Base-by-base conservation (phyloP, 768 basidiomycete genomes). In the Cantharellus anzutake region DNA sequence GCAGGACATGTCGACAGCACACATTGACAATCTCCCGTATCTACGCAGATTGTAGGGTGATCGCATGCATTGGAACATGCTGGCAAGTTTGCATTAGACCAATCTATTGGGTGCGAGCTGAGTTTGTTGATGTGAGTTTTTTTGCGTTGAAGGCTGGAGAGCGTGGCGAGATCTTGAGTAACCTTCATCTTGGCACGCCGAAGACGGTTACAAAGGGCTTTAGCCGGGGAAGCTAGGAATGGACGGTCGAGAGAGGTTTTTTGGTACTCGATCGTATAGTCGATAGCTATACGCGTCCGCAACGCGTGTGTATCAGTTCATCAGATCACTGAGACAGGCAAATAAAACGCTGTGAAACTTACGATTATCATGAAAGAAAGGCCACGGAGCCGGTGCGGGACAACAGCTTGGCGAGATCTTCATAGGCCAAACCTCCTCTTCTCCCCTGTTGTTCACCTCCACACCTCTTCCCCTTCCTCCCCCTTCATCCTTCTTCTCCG, bases 1-100 rank as follows among this genome's bases (percentile, higher is more conserved):
- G 65, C 60, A 5, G 63, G 63, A 62, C 70, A 71, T 16, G 65
- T 60, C 2, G 68, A 62, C 14, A 64, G 63, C 4, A 71, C 68
- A 53, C 70, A 71, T 51, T 68, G 67, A 56, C 70, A 71, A 34
- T 65, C 61, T 2, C 68, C 69, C 4, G 68, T 69, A 60, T 71
- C 66, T 29, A 29, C 1, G 1, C 20, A 29, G 20, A 29, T 29
- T 0, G 20, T 29, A 29, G 20, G 20, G 1, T 70, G 65, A 55
- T 64, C 59, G 62, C 70, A 71, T 50, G 68, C 65, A 61, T 71
- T 71, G 63, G 66, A 68, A 63, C 70, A 71, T 4, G 67, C 59
- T 1, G 69, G 68, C 3, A 68, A 59, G 34, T 68, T 65, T 42
- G 63, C 64, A 39, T 67, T 34, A 5, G 63, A 61, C 70, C 70